Evolutionary conservation across 176 grass and related monocot species (phyloP).

Genomic region (Aegilops bicornis): DNA sequence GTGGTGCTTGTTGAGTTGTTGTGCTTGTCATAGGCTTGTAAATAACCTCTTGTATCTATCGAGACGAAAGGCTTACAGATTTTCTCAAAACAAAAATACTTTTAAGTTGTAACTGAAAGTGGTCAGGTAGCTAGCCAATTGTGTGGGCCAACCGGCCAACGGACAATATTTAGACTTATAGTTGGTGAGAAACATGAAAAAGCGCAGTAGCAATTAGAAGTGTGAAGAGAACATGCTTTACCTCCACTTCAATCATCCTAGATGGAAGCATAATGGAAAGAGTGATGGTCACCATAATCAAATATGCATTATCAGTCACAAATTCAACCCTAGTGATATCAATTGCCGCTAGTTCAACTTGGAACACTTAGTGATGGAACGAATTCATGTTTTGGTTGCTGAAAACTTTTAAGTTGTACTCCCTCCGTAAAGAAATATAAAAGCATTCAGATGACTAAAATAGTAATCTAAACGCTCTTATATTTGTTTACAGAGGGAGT

Average conservation of each 20-base stretch:
- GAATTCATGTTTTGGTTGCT: background rate
- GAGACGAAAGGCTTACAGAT: too few relatives aligned
- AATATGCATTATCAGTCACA: background rate
- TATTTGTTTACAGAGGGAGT: too few relatives aligned
- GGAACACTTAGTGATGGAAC: background rate
- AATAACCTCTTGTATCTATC: too few relatives aligned
- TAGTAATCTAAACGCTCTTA: too few relatives aligned
- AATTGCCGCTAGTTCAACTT: background rate
- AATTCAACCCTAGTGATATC: background rate
- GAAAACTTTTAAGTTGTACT: background rate
- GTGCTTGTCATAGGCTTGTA: too few relatives aligned
- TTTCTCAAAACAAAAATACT: too few relatives aligned
- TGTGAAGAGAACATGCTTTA: background rate
- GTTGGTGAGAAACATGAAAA: background rate
- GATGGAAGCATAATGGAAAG: background rate
- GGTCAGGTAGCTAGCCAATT: background rate
- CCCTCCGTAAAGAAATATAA: too few relatives aligned
- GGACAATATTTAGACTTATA: background rate
- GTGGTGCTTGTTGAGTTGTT: too few relatives aligned
- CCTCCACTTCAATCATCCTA: background rate
- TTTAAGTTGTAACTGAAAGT: slow-evolving; percentile 10
- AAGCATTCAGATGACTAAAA: too few relatives aligned
- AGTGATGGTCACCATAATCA: background rate
- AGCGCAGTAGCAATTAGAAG: background rate
- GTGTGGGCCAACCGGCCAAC: background rate